Conservation (phyloP, 2,329 filamentous ascomycete species). For the Sporothrix pallida region DNA sequence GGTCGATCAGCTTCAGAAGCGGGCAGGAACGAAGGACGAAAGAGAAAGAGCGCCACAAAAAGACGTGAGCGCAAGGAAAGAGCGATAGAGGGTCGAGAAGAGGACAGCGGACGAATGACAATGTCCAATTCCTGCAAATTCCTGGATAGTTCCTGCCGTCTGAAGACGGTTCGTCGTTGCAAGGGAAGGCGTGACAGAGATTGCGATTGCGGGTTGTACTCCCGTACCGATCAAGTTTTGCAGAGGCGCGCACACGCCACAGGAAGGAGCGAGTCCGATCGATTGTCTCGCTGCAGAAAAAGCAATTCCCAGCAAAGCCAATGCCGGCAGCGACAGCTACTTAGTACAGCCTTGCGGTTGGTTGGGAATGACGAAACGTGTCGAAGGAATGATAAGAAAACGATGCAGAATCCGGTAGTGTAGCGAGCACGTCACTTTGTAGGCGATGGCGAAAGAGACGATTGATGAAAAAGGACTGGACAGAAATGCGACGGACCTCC, state of each 20-base stretch:
- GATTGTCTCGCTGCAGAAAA: slow-evolving; percentile 19
- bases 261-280: slow-evolving; percentile 20
- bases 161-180: neutral
- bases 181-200: slow-evolving; percentile 9
- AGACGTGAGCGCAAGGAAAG: slow-evolving; percentile 21
- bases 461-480: neutral
- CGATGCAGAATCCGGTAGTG: neutral
- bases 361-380: neutral
- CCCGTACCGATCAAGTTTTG: neutral
- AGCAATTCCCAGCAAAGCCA: neutral
- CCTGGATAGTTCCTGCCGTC: neutral
- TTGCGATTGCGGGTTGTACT: neutral
- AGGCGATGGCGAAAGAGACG: slow-evolving; percentile 26
- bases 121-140: neutral
- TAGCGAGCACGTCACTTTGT: slow-evolving; percentile 23
- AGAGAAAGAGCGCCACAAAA: slow-evolving; percentile 20
- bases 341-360: slow-evolving; percentile 15
- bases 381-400: neutral
- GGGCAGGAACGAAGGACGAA: neutral
- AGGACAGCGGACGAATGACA: slow-evolving; percentile 9
- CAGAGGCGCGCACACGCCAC: slow-evolving; percentile 11
- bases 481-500: neutral
- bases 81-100: neutral
- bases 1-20: neutral
- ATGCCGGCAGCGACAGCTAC: neutral